Conservation (phyloP, 495 filamentous ascomycete species). For the Penicillium waksmanii region DNA sequence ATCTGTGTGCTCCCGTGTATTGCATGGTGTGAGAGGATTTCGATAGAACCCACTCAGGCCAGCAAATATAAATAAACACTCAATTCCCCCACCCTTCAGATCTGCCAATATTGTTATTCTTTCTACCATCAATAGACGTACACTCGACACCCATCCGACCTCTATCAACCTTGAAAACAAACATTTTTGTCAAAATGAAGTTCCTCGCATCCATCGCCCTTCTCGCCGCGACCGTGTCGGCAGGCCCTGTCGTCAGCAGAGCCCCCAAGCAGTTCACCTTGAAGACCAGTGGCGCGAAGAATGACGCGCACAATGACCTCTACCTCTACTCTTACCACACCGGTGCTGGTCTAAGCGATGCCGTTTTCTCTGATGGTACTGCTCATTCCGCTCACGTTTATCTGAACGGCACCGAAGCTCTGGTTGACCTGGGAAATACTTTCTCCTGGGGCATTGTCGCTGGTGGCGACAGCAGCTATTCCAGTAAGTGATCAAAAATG, state of each 20-base stretch:
- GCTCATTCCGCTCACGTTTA: constrained; percentile 36
- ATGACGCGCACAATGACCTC: constrained; percentile 43
- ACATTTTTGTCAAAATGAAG: constrained; percentile 33
- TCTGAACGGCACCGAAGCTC: constrained; percentile 43
- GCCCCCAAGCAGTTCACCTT: constrained; percentile 43
- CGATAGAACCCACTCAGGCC: neutral
- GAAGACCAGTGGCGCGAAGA: constrained; percentile 41
- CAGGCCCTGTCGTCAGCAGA: constrained; percentile 22
- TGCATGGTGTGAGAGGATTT: neutral
- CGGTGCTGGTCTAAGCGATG: constrained; percentile 51
- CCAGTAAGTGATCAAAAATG: constrained; percentile 18
- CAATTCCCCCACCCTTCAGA: neutral
- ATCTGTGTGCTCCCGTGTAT: constrained; percentile 1
- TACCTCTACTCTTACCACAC: constrained; percentile 54
- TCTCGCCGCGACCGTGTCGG: constrained; percentile 31
- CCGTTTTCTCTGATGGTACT: constrained; percentile 37
- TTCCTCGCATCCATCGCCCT: constrained; percentile 37
- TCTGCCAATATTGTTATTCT: neutral
- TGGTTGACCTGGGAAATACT: constrained; percentile 16
- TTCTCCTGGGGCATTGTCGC: constrained; percentile 44
- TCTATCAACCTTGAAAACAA: neutral
- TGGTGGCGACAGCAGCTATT: constrained; percentile 27
- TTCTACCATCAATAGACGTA: neutral
- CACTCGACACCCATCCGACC: neutral
- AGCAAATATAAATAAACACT: constrained; percentile 9